Conservation (phyloP, 148 eudicot species). For the Heliamphora exappendiculata region DNA sequence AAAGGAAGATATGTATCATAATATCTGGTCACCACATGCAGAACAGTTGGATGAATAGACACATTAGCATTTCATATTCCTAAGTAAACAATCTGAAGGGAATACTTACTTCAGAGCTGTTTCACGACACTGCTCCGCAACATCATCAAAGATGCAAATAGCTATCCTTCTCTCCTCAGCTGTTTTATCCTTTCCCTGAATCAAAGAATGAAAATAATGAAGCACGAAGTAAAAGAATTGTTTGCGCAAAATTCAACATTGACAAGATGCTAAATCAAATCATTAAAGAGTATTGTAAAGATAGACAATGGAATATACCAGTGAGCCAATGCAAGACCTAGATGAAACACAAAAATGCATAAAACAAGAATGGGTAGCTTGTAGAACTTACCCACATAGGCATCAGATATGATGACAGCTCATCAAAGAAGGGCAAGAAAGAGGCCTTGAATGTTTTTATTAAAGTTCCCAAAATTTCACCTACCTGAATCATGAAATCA, state of each 20-base stretch:
- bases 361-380: neutral
- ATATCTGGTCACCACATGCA: constrained; percentile 40
- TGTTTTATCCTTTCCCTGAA: constrained; percentile 92
- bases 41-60: neutral
- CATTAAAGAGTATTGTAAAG: neutral
- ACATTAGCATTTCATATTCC: neutral
- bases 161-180: constrained; percentile 94
- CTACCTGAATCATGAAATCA: constrained; percentile 46
- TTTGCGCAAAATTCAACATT: constrained; percentile 2
- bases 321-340: neutral
- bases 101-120: constrained; percentile 71
- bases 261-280: neutral
- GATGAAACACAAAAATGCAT: neutral
- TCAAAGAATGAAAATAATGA: neutral
- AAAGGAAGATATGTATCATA: constrained; percentile 84
- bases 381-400: constrained; percentile 86
- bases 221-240: constrained; percentile 1
- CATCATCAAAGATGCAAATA: constrained; percentile 92
- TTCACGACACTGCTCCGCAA: constrained; percentile 94
- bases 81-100: neutral
- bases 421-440: constrained; percentile 94
- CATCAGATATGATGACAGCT: constrained; percentile 69
- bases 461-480: constrained; percentile 81
- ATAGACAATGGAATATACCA: neutral
- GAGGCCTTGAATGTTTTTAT: constrained; percentile 86